Evolutionary conservation across 306 rosid species (phyloP).

Genomic region (Heteromeles arbutifolia): DNA sequence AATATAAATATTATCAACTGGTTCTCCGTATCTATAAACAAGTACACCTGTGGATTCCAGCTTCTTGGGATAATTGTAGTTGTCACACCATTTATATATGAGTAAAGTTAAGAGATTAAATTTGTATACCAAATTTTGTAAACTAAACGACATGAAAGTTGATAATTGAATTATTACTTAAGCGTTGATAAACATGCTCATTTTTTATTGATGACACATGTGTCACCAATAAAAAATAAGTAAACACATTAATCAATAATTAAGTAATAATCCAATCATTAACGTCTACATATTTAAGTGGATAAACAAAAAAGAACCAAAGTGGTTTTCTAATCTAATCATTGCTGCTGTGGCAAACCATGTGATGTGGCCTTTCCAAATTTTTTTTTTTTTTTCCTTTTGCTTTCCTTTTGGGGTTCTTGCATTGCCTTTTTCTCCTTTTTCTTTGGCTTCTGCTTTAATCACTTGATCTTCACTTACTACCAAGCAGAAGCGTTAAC

Average conservation of each 20-base stretch:
- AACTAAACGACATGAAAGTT: no score
- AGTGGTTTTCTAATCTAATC: constrained; percentile 35
- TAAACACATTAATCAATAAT: no score
- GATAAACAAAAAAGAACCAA: constrained; percentile 22
- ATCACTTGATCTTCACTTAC: constrained; percentile 3
- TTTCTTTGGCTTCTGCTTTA: constrained; percentile 4
- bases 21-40: neutral
- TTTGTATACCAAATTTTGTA: no score
- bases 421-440: constrained; percentile 46
- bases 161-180: no score
- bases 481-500: constrained; percentile 5
- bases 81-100: constrained; percentile 7
- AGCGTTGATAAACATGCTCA: no score
- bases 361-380: constrained; percentile 2
- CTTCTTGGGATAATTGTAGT: constrained; percentile 18
- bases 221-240: no score
- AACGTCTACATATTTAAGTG: neutral
- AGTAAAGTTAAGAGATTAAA: no score
- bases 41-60: neutral
- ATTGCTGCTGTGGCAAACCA: constrained; percentile 34
- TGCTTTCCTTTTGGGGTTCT: constrained; percentile 34
- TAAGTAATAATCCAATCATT: no score
- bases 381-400: constrained; percentile 19
- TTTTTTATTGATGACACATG: no score
- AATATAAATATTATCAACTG: no score